Base-by-base conservation (phyloP, 2,329 filamentous ascomycete genomes). In the Hypoxylon sp. region DNA sequence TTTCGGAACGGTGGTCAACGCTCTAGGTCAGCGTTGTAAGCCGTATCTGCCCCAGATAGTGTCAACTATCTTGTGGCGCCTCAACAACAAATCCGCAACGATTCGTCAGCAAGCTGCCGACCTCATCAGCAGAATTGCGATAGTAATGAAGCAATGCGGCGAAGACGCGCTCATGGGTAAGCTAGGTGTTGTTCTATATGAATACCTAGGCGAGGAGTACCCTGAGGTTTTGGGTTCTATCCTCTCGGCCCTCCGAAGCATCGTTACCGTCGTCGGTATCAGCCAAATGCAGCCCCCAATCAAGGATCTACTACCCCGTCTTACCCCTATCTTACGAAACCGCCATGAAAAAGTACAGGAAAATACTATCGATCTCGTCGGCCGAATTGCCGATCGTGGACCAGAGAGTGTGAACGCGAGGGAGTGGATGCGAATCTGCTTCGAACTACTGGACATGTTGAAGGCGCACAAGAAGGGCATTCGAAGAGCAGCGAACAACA, bases 401-500 rank as follows among this genome's bases (percentile, higher is more conserved):
- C 94, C 96, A 1, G 96, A 99, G 80, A 95, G 92, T 69, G 96
- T 99, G 77, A 97, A 97, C 76, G 94, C 96, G 12, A 89, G 96
- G 75, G 96, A 99, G 81, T 99, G 96, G 96, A 99, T 99, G 96
- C 90, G 96, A 78, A 99, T 99, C 78, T 99, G 96, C 82, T 99
- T 99, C 80, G 96, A 99, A 82, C 85, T 99, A 57, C 88, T 99
- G 29, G 96, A 99, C 81, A 99, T 99, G 96, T 88, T 99, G 75
- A 99, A 99, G 81, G 96, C 96, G 5, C 96, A 99, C 85, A 99
- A 99, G 83, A 99, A 99, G 86, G 96, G 96, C 70, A 99, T 99
- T 73, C 92, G 96, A 70, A 91, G 96, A 79, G 96, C 96, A 21
- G 96, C 96, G 73, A 99, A 99, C 87, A 99, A 99, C 84, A 99